Conservation (phyloP, 2,329 filamentous ascomycete genomes). For the Colletotrichum filicis region DNA sequence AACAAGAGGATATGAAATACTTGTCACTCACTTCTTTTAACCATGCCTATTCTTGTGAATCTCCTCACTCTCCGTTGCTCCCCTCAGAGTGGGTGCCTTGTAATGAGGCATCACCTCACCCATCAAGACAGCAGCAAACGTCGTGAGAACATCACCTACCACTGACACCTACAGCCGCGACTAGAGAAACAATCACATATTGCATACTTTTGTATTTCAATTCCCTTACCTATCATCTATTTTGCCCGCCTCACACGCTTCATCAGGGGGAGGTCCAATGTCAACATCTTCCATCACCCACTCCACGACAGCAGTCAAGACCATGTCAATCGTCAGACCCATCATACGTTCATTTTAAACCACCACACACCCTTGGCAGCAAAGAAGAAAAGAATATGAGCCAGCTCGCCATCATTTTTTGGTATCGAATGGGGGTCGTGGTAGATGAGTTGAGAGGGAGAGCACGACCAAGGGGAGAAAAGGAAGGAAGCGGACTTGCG, state of each 20-base stretch:
- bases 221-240: constrained; percentile 10
- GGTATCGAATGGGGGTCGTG: constrained; percentile 17
- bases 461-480: background rate
- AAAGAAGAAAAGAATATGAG: background rate
- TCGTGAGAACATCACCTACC: background rate
- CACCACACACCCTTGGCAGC: background rate
- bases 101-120: background rate
- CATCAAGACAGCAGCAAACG: background rate
- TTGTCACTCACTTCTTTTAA: too few relatives aligned
- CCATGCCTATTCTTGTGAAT: too few relatives aligned
- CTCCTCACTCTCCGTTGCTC: too few relatives aligned
- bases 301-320: background rate
- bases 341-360: background rate
- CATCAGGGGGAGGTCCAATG: too few relatives aligned
- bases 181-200: background rate
- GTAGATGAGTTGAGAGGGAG: background rate
- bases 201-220: constrained; percentile 6
- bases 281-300: too few relatives aligned
- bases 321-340: background rate
- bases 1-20: too few relatives aligned
- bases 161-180: background rate
- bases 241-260: background rate
- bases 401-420: constrained; percentile 10
- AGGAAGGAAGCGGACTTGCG: background rate
- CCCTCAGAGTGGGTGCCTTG: too few relatives aligned